phyloP scores from a whole-genome alignment of 2,329 filamentous ascomycete species.

The Alternaria ethzedia region DNA sequence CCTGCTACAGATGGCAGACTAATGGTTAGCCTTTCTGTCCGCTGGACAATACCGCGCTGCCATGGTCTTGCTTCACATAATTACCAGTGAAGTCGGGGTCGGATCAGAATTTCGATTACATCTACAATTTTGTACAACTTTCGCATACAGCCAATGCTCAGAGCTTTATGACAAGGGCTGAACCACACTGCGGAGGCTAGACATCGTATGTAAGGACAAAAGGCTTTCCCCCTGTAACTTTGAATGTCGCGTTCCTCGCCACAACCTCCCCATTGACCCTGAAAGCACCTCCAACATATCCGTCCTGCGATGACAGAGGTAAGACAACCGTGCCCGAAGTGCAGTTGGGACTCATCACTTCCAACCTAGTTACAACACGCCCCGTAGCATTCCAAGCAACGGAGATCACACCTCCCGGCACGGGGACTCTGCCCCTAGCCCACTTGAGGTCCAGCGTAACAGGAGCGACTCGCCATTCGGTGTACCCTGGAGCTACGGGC shows the following conservation, averaged over 20 bases:
- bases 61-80: neutral
- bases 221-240: neutral
- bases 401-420: neutral
- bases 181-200: neutral
- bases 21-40: fast-evolving
- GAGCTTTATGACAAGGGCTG: too few relatives aligned
- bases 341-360: neutral
- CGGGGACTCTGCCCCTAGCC: neutral
- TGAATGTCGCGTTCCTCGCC: neutral
- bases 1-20: neutral
- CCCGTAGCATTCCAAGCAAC: neutral
- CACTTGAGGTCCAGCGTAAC: neutral
- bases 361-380: neutral
- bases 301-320: neutral
- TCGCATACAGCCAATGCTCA: neutral
- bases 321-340: neutral
- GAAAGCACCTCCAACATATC: neutral
- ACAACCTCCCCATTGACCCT: neutral
- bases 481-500: neutral
- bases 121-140: neutral
- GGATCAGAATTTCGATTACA: neutral
- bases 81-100: neutral
- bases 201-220: neutral
- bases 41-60: neutral
- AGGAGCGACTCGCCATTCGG: neutral